Evolutionary conservation across 106 monocot species (phyloP), one percentile per base, ranked within the genome.

Genomic region (Iris macrosiphon): DNA sequence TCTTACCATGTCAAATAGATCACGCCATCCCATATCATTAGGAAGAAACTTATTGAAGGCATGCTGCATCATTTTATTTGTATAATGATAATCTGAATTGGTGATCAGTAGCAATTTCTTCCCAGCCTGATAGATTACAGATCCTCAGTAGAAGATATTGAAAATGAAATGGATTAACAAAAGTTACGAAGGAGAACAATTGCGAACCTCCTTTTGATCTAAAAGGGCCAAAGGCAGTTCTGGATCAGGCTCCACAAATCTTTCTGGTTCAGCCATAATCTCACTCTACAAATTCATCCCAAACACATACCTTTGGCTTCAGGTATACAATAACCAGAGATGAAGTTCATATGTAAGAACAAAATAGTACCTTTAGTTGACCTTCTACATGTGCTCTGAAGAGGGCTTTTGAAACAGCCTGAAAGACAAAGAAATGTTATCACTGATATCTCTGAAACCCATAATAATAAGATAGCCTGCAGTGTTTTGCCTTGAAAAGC

Each of bases 1-100:
- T 11, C 76, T 73, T 38, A 95, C 95, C 89, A 95, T 95, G 47
- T 95, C 85, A 71, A 95, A 95, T 49, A 95, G 82, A 67, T 95
- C 95, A 72, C 89, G 58, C 95, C 95, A 95, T 48, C 45, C 58
- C 85, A 95, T 76, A 57, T 89, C 85, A 74, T 89, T 95, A 40
- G 95, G 95, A 46, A 95, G 95, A 79, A 79, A 95, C 49, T 71
- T 75, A 68, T 95, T 75, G 68, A 95, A 89, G 4, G 95, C 82
- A 85, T 95, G 82, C 27, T 89, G 70, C 95, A 95, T 95, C 95
- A 95, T 95, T 72, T 89, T 89, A 57, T 89, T 95, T 42, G 95
- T 85, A 38, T 95, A 95, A 62, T 89, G 95, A 72, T 82, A 95
- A 58, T 95, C 95, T 38, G 95, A 95, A 50, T 95, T 95, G 18